phyloP scores from a whole-genome alignment of 805 yeast species.

The Lipomyces japonicus region DNA sequence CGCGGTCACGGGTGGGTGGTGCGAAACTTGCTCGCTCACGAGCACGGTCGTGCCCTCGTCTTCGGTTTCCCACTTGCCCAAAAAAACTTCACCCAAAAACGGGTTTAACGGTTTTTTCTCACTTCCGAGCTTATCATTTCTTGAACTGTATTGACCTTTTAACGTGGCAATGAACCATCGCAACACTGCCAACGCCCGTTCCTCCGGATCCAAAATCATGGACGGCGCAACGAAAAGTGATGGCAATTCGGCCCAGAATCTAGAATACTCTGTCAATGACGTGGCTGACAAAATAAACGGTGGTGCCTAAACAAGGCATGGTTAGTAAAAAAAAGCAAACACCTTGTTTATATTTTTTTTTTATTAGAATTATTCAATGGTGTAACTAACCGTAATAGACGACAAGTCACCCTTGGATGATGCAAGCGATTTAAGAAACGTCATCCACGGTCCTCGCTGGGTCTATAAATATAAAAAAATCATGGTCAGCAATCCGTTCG shows the following conservation, averaged over 20 bases:
- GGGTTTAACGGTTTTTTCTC: conserved; percentile 98
- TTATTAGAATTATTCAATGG: neutral
- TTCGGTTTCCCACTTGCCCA: conserved; percentile 71
- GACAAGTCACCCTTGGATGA: conserved; percentile 91
- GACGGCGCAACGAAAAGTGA: conserved; percentile 73
- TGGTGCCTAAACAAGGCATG: conserved; percentile 54
- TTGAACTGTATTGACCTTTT: conserved; percentile 87
- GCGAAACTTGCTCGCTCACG: conserved; percentile 89
- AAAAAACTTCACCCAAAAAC: conserved; percentile 88
- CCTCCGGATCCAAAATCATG: conserved; percentile 44
- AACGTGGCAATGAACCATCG: conserved; percentile 89
- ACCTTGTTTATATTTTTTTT: neutral
- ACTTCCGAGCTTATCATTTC: conserved; percentile 87
- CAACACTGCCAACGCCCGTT: conserved; percentile 75
- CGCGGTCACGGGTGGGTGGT: conserved; percentile 98
- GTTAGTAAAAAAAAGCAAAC: neutral
- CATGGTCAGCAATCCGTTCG: too few relatives aligned
- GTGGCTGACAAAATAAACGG: conserved; percentile 92
- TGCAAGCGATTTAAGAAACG: conserved; percentile 85
- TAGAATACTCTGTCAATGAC: conserved; percentile 85
- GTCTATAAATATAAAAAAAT: conserved; percentile 9
- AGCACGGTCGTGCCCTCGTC: conserved; percentile 71
- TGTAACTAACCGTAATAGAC: conserved; percentile 54
- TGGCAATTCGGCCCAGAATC: conserved; percentile 86
- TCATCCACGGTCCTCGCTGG: conserved; percentile 67